Percentiles rank a stretch among this genome's conserved stretches.
Conservation (phyloP, 805 yeast genomes). For the Wickerhamomyces silvicola region DNA sequence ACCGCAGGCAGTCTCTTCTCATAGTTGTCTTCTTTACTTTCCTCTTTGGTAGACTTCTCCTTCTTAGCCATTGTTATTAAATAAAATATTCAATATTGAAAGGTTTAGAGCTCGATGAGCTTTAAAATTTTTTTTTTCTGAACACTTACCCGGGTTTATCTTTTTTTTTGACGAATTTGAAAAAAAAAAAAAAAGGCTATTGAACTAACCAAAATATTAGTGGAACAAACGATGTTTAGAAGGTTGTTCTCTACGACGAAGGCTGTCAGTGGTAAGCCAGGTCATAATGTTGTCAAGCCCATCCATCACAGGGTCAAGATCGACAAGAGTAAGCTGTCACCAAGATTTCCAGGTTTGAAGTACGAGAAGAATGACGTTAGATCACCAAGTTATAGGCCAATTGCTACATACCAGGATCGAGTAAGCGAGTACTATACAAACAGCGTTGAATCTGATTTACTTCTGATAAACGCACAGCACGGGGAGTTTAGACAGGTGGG, state of each 20-base stretch:
- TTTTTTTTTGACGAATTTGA: background rate
- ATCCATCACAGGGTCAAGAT: constrained; percentile 85
- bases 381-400: constrained; percentile 74
- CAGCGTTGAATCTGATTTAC: constrained; percentile 68
- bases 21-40: constrained; percentile 65
- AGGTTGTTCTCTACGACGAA: constrained; percentile 20
- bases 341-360: constrained; percentile 63
- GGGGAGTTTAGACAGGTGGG: constrained; percentile 50
- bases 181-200: background rate
- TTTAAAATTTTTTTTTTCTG: constrained; percentile 5
- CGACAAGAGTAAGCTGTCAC: constrained; percentile 67
- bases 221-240: background rate
- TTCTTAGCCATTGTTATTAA: constrained; percentile 35
- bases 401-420: constrained; percentile 71
- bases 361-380: constrained; percentile 67
- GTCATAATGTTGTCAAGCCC: constrained; percentile 75
- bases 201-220: background rate
- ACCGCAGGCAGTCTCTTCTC: constrained; percentile 87
- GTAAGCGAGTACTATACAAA: constrained; percentile 68
- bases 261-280: constrained; percentile 36
- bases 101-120: constrained; percentile 4
- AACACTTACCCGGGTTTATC: constrained; percentile 1
- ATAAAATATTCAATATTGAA: background rate
- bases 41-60: constrained; percentile 30
- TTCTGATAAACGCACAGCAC: constrained; percentile 74